Base-by-base conservation (phyloP, 2,329 filamentous ascomycete species). In the Fusarium sp. region DNA sequence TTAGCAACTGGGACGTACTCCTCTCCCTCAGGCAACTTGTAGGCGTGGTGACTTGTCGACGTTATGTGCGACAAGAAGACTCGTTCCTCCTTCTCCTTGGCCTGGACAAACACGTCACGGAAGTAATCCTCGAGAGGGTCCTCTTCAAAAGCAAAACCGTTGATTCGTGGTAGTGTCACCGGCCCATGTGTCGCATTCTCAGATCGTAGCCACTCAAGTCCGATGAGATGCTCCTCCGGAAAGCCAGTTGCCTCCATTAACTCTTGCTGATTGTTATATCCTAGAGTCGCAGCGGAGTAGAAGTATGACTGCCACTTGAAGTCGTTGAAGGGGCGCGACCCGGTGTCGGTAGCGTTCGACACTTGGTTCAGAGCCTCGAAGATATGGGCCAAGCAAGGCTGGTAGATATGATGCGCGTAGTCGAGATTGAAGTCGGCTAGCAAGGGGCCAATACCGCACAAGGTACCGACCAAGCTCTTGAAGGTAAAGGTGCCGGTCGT, bases 401-500 rank as follows among this genome's bases (percentile, higher is more conserved):
- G 83, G 67, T 86, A 86, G n/a, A 85, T 74, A 56, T 85, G 81
- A 28, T 84, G 79, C 8, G 78, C 63, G 45, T 80, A 83, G 62
- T 86, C 84, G 39, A 80, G 75, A 44, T 86, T 85, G 64, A 84
- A 84, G 62, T 86, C 84, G 6, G 80, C 81, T 8, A 84, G 75
- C 39, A 86, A 69, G 2, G 85, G 84, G 0, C 78, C 79, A 39
- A 85, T 72, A n/a, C 85, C 84, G 47, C 85, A 86, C 6, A 85
- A 70, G 7, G 82, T 84, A 12, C 83, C 84, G 1, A 80, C 78
- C 10, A 86, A 51, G 59, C 83, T 85, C 70, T 86, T 86, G 30
- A 85, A 75, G 0, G 85, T 86, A 44, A 84, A 85, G 0, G 85
- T 85, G 7, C 79, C 79, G 3, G 83, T 79, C 1, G 85, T 85